Evolutionary conservation across 2,329 filamentous ascomycete genomes (phyloP).

Genomic region (Emmonsiellopsis sp.): DNA sequence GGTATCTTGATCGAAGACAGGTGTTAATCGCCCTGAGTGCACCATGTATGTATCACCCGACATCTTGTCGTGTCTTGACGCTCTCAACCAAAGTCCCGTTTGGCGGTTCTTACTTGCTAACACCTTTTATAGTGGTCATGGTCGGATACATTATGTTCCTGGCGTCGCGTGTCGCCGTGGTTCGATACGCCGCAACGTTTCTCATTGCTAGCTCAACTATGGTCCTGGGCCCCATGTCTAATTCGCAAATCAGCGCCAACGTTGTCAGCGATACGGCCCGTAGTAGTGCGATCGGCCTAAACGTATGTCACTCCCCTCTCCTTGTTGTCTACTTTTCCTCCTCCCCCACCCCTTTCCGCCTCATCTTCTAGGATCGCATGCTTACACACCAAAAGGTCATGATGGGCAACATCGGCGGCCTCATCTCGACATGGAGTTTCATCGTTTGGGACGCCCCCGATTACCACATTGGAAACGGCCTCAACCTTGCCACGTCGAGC

Average conservation of each 20-base stretch:
- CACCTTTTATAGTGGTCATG: not conserved
- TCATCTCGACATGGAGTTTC: conserved; percentile 10
- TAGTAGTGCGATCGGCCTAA: conserved; percentile 8
- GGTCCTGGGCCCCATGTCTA: conserved; percentile 4
- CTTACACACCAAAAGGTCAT: not conserved
- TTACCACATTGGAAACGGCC: conserved; percentile 60
- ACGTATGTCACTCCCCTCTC: not conserved
- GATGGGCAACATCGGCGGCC: conserved; percentile 8
- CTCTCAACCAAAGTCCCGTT: too few species aligned
- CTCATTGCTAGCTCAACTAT: conserved; percentile 9
- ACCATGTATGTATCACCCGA: not conserved
- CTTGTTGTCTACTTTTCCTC: too few species aligned
- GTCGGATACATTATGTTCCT: conserved; percentile 10
- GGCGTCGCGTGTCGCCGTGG: not conserved
- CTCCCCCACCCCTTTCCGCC: too few species aligned
- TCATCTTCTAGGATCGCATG: too few species aligned
- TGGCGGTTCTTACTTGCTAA: too few species aligned
- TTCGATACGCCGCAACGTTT: conserved; percentile 9
- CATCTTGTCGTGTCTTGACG: too few species aligned
- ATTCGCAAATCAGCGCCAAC: conserved; percentile 8
- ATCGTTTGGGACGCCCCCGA: conserved; percentile 46
- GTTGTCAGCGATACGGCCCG: conserved; percentile 8
- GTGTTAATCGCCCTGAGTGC: conserved; percentile 4
- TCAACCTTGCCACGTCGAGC: conserved; percentile 57
- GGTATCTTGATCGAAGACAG: conserved; percentile 4